Evolutionary conservation across 805 yeast species (phyloP), one percentile per base, ranked within the genome.

Genomic region (Barnettozyma siamensis): DNA sequence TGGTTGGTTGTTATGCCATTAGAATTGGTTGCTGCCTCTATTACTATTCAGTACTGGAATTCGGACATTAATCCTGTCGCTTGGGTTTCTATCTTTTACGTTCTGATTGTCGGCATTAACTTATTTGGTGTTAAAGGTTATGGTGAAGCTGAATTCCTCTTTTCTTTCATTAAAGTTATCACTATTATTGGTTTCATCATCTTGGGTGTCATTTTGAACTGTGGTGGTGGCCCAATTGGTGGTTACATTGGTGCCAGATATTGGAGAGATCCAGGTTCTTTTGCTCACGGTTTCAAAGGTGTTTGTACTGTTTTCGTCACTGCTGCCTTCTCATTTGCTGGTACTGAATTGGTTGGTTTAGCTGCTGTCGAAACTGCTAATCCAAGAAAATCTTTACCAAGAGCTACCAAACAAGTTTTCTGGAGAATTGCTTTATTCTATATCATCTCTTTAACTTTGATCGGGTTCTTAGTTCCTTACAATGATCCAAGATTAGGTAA

Each of bases 101-200:
- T 69, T 7, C 56, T 67, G 20, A 70, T 75, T 47, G 64, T 72
- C 21, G 44, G 51, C 12, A 70, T 76, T 49, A 75, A 75, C 50
- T 53, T 76, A 58, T 66, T 76, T 47, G 78, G 78, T 49, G 80
- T 74, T 28, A 67, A 59, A 49, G 72, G 72, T 46, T 75, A 72
- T 49, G 81, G 78, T 53, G 72, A 71, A 43, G 72, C 78, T 3
- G 79, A 75, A 54, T 72, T 73, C 39, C 7, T 67, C 57, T 45
- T 84, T 78, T 59, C 83, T 82, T 81, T 71, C 78, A 49, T 83
- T 59, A 84, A 83, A 59, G 76, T 84, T 27, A 46, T 82, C 38
- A 73, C 84, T n/a, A 71, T 83, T 54, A 57, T 77, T 26, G 86
- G 87, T 20, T 66, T 80, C 52, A 76, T 80, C 43, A 61, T 80